Evolutionary conservation across 768 basidiomycete species (phyloP), one percentile per base, ranked within the genome.

Genomic region (Serendipita vermifera): DNA sequence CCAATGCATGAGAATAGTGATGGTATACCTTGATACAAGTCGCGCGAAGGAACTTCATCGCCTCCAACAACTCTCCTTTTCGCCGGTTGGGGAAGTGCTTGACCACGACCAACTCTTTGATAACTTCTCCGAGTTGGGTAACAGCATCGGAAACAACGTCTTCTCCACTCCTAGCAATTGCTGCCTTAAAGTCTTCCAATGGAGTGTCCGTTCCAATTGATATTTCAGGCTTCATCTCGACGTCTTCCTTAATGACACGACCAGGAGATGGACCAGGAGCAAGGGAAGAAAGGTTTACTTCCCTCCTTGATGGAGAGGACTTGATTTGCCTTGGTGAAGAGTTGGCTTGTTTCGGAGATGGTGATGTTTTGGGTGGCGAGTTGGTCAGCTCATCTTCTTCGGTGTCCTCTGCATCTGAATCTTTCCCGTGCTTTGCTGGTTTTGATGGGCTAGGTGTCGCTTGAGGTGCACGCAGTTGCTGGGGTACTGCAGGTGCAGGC

Each of bases 141-240:
- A 90, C 84, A 0, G 88, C 89, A 68, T 93, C 90, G 13, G 77
- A 79, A 35, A 92, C 87, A 17, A 90, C 70, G 66, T 90, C 89
- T 0, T 87, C 88, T 55, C 75, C 75, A 26, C 72, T 75, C 54
- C 63, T 59, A 4, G 46, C 46, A 32, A 87, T 69, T 64, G 87
- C 85, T 62, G 75, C 71, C 58, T 72, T 70, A 71, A 93, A 96
- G 67, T 94, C 91, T 41, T 72, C 71, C 54, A 93, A 71, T 1
- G 91, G 91, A 60, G 74, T 73, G 0, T 82, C 79, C 35, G 73
- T 77, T 6, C 87, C 85, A 35, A 94, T 79, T 54, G 93, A 84
- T 46, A 87, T 72, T 3, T 86, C 86, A 0, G 79, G 75, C 14
- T 63, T n/a, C 54, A 53, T 40, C 22, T 60, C 54, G 48, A 54